Evolutionary conservation across 768 basidiomycete genomes (phyloP).

Genomic region (Rhizopogon sp.): DNA sequence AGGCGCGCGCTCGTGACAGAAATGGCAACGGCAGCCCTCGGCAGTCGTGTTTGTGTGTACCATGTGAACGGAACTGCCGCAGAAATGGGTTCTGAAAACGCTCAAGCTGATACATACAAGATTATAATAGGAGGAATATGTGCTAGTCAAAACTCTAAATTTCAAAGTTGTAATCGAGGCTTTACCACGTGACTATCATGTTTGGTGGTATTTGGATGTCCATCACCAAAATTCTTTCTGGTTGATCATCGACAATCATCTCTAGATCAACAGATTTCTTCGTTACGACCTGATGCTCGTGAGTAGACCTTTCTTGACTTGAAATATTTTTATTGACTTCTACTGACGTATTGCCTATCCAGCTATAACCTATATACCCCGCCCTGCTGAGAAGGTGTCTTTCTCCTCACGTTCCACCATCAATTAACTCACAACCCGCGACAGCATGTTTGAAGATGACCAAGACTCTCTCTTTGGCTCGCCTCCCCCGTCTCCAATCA

Average conservation of each 20-base stretch:
- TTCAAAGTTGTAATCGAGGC: too few relatives aligned
- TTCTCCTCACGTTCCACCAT: slow-evolving; percentile 8
- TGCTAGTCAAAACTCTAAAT: too few relatives aligned
- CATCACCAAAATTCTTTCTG: background rate
- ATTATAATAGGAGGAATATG: too few relatives aligned
- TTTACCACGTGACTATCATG: too few relatives aligned
- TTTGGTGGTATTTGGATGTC: background rate
- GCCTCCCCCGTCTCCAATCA: slow-evolving; percentile 65
- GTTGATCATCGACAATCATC: background rate
- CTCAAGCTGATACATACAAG: too few relatives aligned
- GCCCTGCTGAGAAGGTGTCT: slow-evolving; percentile 8
- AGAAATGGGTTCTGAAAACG: too few relatives aligned
- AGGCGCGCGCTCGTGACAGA: background rate
- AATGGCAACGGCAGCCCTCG: background rate
- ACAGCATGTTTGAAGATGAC: slow-evolving; percentile 35
- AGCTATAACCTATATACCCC: background rate
- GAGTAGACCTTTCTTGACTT: background rate
- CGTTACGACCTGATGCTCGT: background rate
- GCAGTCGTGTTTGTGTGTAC: too few relatives aligned
- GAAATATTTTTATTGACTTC: background rate
- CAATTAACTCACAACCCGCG: slow-evolving; percentile 10
- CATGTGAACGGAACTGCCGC: too few relatives aligned
- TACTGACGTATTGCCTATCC: background rate
- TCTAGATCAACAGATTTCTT: background rate
- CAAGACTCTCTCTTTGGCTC: slow-evolving; percentile 76